Conservation (phyloP, 345 rosid species). For the Citrus trifoliata region DNA sequence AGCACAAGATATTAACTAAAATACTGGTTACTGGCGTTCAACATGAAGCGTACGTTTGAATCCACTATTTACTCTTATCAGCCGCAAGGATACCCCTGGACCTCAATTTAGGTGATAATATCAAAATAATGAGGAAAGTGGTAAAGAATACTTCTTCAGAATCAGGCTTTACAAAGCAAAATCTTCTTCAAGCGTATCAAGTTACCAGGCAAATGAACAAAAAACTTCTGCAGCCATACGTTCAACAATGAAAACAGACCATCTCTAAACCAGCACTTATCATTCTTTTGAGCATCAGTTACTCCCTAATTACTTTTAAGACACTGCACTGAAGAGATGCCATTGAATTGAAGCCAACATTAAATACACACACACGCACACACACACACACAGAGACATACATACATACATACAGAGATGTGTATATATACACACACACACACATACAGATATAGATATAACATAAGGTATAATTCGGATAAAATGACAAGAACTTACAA, state of each 20-base stretch:
- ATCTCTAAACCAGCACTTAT: not conserved
- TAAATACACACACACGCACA: no score
- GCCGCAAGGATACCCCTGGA: not conserved
- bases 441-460: no score
- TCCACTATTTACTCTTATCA: not conserved
- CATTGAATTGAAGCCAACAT: not conserved
- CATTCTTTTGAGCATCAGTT: not conserved
- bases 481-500: constrained; percentile 31
- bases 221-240: not conserved
- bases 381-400: no score
- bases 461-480: not conserved
- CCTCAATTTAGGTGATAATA: not conserved
- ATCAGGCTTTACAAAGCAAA: not conserved
- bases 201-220: not conserved
- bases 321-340: not conserved
- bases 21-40: not conserved
- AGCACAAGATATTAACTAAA: not conserved
- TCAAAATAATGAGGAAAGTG: not conserved
- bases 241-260: not conserved
- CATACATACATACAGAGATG: no score
- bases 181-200: not conserved
- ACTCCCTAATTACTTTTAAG: not conserved
- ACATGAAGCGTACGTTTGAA: not conserved
- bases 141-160: not conserved
- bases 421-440: rapidly evolving